phyloP scores from a whole-genome alignment of 495 filamentous ascomycete species.

The Schizothecium vesticola region DNA sequence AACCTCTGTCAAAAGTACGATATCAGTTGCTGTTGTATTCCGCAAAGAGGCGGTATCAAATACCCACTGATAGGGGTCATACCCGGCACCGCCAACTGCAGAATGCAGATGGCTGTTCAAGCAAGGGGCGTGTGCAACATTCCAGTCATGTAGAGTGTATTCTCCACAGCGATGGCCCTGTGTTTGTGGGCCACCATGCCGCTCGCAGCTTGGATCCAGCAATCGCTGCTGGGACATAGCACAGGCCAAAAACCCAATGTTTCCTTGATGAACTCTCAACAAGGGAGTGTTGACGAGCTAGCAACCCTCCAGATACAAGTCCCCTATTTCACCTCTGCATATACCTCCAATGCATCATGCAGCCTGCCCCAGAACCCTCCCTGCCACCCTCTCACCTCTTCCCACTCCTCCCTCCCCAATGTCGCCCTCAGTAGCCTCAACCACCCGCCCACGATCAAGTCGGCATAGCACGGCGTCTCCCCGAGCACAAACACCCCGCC shows the following conservation, averaged over 20 bases:
- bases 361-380: constrained; percentile 42
- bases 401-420: constrained; percentile 45
- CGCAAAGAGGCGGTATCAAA: background rate
- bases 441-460: constrained; percentile 59
- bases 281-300: background rate
- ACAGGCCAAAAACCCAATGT: no score
- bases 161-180: background rate
- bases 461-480: constrained; percentile 48
- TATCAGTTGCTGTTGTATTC: background rate
- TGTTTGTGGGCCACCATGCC: no score
- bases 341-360: constrained; percentile 40
- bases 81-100: background rate
- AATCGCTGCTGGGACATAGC: no score
- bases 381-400: constrained; percentile 48
- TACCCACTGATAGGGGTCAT: background rate
- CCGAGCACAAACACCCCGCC: constrained; percentile 50
- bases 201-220: no score
- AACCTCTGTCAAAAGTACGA: background rate
- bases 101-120: background rate
- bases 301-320: background rate
- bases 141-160: background rate
- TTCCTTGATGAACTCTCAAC: background rate
- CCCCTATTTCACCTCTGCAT: constrained; percentile 5
- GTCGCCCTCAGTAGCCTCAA: constrained; percentile 39
- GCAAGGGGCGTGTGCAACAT: background rate